phyloP scores from a whole-genome alignment of 2,329 filamentous ascomycete species.

The Helotiales sp. region DNA sequence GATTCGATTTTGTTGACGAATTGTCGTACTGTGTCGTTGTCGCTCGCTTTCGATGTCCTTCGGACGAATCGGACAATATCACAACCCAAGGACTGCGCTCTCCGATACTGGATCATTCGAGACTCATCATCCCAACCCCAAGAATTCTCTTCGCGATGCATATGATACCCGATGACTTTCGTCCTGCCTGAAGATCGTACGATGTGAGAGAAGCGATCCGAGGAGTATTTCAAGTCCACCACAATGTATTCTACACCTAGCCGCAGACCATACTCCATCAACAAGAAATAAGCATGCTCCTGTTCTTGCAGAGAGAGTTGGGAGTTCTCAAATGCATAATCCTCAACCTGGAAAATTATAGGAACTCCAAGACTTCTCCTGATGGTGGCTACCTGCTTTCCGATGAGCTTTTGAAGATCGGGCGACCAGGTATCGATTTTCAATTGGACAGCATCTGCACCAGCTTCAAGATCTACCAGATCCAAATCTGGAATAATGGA shows the following conservation, averaged over 20 bases:
- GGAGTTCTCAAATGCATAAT: slow-evolving; percentile 43
- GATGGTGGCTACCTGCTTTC: slow-evolving; percentile 61
- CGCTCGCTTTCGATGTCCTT: slow-evolving; percentile 53
- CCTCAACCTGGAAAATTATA: slow-evolving; percentile 62
- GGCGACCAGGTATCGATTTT: slow-evolving; percentile 62
- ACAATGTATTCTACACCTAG: slow-evolving; percentile 64
- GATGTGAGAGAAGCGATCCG: slow-evolving; percentile 51
- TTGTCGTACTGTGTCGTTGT: slow-evolving; percentile 50
- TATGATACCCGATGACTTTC: slow-evolving; percentile 58
- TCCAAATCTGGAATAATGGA: slow-evolving; percentile 60
- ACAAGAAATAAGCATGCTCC: slow-evolving; percentile 54
- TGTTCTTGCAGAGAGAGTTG: slow-evolving; percentile 33
- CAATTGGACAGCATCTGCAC: slow-evolving; percentile 64
- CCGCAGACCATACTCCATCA: slow-evolving; percentile 67
- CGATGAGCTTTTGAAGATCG: slow-evolving; percentile 54
- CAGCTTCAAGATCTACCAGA: slow-evolving; percentile 59
- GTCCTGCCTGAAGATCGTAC: slow-evolving; percentile 55
- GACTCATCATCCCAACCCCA: slow-evolving; percentile 55
- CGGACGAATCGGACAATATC: slow-evolving; percentile 61
- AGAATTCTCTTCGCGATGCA: slow-evolving; percentile 42
- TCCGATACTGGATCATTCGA: slow-evolving; percentile 55
- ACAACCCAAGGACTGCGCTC: slow-evolving; percentile 56
- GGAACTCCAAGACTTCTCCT: slow-evolving; percentile 60
- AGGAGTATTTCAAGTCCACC: slow-evolving; percentile 62
- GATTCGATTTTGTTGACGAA: slow-evolving; percentile 39